Conservation (phyloP, 495 filamentous ascomycete genomes). For the Neurospora sp. region DNA sequence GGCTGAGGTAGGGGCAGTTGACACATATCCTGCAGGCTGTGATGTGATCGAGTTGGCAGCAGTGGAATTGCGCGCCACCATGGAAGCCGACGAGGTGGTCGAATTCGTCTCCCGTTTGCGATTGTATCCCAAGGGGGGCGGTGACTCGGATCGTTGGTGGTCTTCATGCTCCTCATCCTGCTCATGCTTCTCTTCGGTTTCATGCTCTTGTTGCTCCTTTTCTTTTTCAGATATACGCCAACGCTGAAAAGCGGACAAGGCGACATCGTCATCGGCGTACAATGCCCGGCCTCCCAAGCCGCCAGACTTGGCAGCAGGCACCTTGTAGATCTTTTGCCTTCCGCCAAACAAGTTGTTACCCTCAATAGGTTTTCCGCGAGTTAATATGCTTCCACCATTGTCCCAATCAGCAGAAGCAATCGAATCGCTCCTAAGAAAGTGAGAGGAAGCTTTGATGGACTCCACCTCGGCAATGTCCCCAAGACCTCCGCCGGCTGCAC, state of each 20-base stretch:
- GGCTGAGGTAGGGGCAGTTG: conserved; percentile 23
- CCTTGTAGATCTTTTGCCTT: conserved; percentile 91
- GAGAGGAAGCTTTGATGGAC: conserved; percentile 55
- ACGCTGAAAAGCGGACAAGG: conserved; percentile 68
- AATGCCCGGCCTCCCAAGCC: conserved; percentile 60
- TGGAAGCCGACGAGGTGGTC: conserved; percentile 69
- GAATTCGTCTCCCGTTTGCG: conserved; percentile 76
- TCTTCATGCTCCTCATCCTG: conserved; percentile 29
- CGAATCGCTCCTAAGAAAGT: conserved; percentile 30
- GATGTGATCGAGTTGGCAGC: conserved; percentile 90
- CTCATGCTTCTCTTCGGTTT: conserved; percentile 21
- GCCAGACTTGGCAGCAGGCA: conserved; percentile 45
- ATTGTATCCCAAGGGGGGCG: conserved; percentile 52
- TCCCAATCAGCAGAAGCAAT: conserved; percentile 63
- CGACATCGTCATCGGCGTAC: conserved; percentile 73
- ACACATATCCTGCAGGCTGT: conserved; percentile 43
- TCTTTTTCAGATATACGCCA: conserved; percentile 49
- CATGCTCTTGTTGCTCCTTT: conserved; percentile 33
- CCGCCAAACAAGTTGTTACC: conserved; percentile 94
- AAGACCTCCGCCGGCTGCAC: conserved; percentile 44
- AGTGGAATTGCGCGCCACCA: conserved; percentile 66
- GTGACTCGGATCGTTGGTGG: conserved; percentile 46
- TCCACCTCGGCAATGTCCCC: conserved; percentile 83
- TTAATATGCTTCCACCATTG: conserved; percentile 62
- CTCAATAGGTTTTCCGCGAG: conserved; percentile 70